Evolutionary conservation across 331 rosid genomes (phyloP), one percentile per base, ranked within the genome.

Genomic region (Pyrus hybrid): DNA sequence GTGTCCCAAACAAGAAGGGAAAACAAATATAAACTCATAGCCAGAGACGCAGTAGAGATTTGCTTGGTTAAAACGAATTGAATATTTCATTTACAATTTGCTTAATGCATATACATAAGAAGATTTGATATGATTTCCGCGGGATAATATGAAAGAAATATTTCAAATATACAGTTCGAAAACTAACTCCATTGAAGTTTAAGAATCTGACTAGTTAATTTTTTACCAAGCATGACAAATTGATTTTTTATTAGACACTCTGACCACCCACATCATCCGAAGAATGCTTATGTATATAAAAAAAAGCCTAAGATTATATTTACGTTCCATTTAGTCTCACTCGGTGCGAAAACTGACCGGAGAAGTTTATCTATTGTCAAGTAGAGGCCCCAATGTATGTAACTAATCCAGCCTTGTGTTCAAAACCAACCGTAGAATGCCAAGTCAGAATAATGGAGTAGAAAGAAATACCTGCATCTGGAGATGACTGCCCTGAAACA

Each of bases 1-100:
- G 56, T 87, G 94, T 88, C 90, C 81, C 87, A 70, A 65, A 26
- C 70, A 72, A 61, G 71, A 76, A 43, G 80, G 72, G 26, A 30
- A 53, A 74, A n/a, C 53, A 66, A 78, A 54, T 76, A 77, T 68
- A 4, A 29, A 49, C n/a, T 49, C n/a, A 2, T 16, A 16, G 56
- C 20, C 9, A 6, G 3, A 17, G 56, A 16, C 56, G 18, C n/a
- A 16, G 56, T 16, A 49, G 8, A 49, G n/a, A 49, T 5, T 49
- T 49, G n/a, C n/a, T 16, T 49, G 56, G 56, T 49, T 49, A 49
- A 16, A 49, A 49, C 18, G 56, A 49, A 49, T 49, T 49, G 56
- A 16, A 17, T 49, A 49, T 49, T 49, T 49, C 56, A 49, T 49
- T 25, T 61, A 25, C 32, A 23, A 22, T 13, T 58, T 22, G 63